Conservation (phyloP, 1,284 basidiomycete species). For the Rhodotorula sp. region DNA sequence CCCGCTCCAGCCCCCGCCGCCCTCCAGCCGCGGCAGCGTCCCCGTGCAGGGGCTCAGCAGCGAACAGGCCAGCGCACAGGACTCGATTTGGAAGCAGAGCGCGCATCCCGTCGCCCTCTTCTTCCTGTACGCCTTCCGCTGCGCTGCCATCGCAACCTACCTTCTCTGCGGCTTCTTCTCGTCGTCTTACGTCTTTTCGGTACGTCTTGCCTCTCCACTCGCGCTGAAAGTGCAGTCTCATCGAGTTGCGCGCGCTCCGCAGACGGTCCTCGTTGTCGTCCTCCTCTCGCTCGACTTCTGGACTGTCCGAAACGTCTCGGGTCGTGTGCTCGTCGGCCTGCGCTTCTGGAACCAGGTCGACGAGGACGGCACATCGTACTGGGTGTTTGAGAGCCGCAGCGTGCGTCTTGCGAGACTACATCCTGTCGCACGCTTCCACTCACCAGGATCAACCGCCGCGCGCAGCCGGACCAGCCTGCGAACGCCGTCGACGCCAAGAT, state of each 20-base stretch:
- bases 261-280: slow-evolving; percentile 89
- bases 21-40: slow-evolving; percentile 16
- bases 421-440: not conserved
- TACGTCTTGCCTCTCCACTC: slow-evolving; percentile 53
- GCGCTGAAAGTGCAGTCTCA: not conserved
- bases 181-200: slow-evolving; percentile 83
- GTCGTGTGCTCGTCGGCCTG: slow-evolving; percentile 83
- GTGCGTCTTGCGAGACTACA: slow-evolving; percentile 14
- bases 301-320: slow-evolving; percentile 93
- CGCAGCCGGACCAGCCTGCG: slow-evolving; percentile 79
- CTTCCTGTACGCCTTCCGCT: slow-evolving; percentile 81
- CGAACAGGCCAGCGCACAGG: not conserved
- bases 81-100: slow-evolving; percentile 28
- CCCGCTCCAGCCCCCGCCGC: slow-evolving; percentile 2
- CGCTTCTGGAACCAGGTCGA: slow-evolving; percentile 98
- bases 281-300: slow-evolving; percentile 93
- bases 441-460: not conserved
- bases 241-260: slow-evolving; percentile 2
- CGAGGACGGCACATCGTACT: slow-evolving; percentile 90
- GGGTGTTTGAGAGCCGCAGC: slow-evolving; percentile 77
- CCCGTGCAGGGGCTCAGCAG: not conserved
- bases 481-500: slow-evolving; percentile 85
- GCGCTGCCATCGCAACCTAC: slow-evolving; percentile 80
- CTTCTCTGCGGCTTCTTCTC: slow-evolving; percentile 81
- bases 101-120: slow-evolving; percentile 75